Evolutionary conservation across 164 flowering plant genomes (phyloP), one percentile per base, ranked within the genome.

Genomic region (Brasenia schreberi): DNA sequence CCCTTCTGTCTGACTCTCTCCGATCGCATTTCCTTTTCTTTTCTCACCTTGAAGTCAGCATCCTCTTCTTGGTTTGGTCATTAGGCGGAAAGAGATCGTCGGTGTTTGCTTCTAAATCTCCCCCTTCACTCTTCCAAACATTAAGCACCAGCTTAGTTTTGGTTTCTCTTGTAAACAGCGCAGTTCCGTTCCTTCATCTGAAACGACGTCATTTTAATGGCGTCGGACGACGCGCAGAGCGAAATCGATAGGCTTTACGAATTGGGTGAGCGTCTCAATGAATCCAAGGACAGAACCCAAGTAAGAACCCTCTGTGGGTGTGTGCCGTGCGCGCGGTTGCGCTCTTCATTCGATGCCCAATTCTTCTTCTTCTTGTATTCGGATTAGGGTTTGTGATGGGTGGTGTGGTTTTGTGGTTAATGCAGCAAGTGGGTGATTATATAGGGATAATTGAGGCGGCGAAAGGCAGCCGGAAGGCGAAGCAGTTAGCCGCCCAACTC

Each of bases 171-270:
- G 16, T 49, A 9, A 49, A 14, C 56, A 14, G 56, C 12, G 3
- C 39, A 33, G 39, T 33, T 33, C 39, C 56, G 56, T 49, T 49
- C 56, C 10, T 49, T 9, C 56, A 9, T 49, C 16, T 49, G 12
- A 49, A 49, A 9, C 56, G 10, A 3, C 56, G 16, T 49, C 16
- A 9, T 49, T 49, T 61, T 5, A 11, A 61, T 61, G 63, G 68
- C 65, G 62, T 67, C 66, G 56, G 49, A 81, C 59, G 94, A 87
- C 42, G 97, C 89, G 11, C 73, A 86, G 62, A 81, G 69, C 62
- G 89, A 89, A 64, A 85, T 94, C 72, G 96, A 87, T 74, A 81
- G 82, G 85, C 96, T 94, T 68, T 94, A 94, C 79, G 93, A 87
- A 85, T 91, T 75, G 71, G 93, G 97, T 19, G 96, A 91, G 64